These are phyloP conservation scores for Linnemannia zychae DNA, from an alignment of 192 early-diverging fungal genomes.

Conservation along the genomic window DNA sequence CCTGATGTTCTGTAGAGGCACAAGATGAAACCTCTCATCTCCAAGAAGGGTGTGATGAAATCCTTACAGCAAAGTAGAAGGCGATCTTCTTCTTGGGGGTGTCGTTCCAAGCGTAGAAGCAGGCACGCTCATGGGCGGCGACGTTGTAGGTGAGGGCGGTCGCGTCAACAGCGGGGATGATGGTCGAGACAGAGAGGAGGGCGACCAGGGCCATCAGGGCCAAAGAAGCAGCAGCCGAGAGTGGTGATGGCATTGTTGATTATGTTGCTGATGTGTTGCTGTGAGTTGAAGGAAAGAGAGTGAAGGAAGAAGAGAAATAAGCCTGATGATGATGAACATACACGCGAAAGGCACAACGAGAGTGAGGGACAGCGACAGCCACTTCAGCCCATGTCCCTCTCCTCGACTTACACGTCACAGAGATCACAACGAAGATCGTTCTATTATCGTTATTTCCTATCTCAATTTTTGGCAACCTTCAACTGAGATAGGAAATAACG, in stretches of 20 bases:
- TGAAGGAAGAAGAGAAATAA: not conserved
- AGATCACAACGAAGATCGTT: not conserved
- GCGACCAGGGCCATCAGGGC: constrained; percentile 44
- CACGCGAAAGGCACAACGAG: not conserved
- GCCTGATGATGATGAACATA: not conserved
- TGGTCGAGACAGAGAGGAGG: constrained; percentile 37
- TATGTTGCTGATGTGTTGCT: constrained; percentile 3
- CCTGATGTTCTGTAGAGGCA: not conserved
- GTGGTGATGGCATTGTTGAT: constrained; percentile 29
- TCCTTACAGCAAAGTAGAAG: constrained; percentile 97
- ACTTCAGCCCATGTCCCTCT: not conserved
- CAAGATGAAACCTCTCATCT: not conserved
- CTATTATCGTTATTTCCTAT: not conserved
- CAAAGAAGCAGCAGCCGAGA: constrained; percentile 32
- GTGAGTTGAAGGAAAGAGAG: not conserved
- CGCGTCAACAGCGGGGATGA: constrained; percentile 50
- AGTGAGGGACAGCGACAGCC: not conserved
- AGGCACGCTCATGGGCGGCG: constrained; percentile 90
- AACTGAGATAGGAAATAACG: not conserved
- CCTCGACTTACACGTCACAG: not conserved
- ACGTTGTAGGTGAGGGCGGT: constrained; percentile 87
- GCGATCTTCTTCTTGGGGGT: constrained; percentile 90
- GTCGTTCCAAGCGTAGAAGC: constrained; percentile 90
- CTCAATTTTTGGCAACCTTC: not conserved
- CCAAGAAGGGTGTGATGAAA: not conserved